Conservation (phyloP, 768 basidiomycete species). For the Agaricus blazei region DNA sequence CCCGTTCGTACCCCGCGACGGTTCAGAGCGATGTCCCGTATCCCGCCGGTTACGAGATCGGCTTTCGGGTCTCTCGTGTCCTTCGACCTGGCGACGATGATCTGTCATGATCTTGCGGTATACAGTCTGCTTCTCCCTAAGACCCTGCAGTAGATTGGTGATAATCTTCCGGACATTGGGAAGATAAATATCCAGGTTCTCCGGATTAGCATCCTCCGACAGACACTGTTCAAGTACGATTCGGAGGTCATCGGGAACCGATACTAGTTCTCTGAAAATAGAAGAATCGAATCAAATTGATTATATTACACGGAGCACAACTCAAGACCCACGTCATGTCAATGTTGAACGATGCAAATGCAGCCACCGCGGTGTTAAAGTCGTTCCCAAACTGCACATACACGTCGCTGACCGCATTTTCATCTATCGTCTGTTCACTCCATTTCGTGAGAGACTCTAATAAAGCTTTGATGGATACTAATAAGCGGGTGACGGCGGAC, state of each 20-base stretch:
- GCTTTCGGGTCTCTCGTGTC: conserved; percentile 52
- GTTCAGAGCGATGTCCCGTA: conserved; percentile 41
- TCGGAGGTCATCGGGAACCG: conserved; percentile 87
- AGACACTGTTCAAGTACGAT: conserved; percentile 86
- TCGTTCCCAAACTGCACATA: conserved; percentile 97
- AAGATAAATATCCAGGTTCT: conserved; percentile 85
- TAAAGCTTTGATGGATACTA: conserved; percentile 94
- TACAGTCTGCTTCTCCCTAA: conserved; percentile 87
- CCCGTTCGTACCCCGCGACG: conserved; percentile 31
- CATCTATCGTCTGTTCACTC: conserved; percentile 68
- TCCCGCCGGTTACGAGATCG: conserved; percentile 47
- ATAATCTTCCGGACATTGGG: conserved; percentile 91
- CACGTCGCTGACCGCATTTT: conserved; percentile 87
- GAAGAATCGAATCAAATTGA: conserved; percentile 2
- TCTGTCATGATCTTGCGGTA: conserved; percentile 76
- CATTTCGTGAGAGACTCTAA: conserved; percentile 85
- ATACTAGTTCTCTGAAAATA: conserved; percentile 68
- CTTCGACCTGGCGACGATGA: conserved; percentile 44
- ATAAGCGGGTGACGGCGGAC: conserved; percentile 84
- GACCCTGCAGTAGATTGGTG: conserved; percentile 85
- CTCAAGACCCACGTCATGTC: conserved; percentile 74
- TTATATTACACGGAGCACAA: neutral
- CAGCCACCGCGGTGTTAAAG: conserved; percentile 90
- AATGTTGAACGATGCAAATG: conserved; percentile 81
- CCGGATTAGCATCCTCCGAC: conserved; percentile 81